phyloP scores from a whole-genome alignment of 2,329 filamentous ascomycete genomes.

The Amphichorda felina region DNA sequence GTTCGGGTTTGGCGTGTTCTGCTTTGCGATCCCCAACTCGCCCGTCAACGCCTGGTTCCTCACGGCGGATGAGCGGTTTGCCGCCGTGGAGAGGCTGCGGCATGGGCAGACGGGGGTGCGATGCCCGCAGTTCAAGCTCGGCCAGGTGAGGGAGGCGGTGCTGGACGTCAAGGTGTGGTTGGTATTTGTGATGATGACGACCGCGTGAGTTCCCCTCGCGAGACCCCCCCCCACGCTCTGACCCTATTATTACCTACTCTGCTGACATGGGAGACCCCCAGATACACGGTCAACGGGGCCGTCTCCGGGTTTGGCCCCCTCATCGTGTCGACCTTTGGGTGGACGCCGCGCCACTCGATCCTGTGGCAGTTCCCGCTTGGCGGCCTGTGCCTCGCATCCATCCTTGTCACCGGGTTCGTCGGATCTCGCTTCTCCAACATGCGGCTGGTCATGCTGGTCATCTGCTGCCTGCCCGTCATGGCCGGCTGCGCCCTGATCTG shows the following conservation, averaged over 20 bases:
- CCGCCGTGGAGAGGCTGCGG: slow-evolving; percentile 37
- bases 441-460: slow-evolving; percentile 50
- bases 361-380: slow-evolving; percentile 67
- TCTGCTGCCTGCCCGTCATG: slow-evolving; percentile 62
- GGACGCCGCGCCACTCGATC: slow-evolving; percentile 50
- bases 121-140: slow-evolving; percentile 32
- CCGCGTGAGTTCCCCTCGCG: slow-evolving; percentile 20
- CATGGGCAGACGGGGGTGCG: slow-evolving; percentile 35
- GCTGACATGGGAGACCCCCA: not conserved
- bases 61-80: slow-evolving; percentile 33
- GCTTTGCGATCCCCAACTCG: slow-evolving; percentile 41
- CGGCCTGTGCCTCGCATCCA: slow-evolving; percentile 53
- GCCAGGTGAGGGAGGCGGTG: slow-evolving; percentile 31
- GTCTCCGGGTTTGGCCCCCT: slow-evolving; percentile 60
- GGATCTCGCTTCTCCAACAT: slow-evolving; percentile 49
- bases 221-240: too few species aligned
- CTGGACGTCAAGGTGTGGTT: slow-evolving; percentile 38
- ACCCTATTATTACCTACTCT: too few species aligned
- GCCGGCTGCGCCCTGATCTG: slow-evolving; percentile 62
- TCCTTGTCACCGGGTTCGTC: slow-evolving; percentile 54
- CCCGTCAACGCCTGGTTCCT: slow-evolving; percentile 44
- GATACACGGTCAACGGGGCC: slow-evolving; percentile 56
- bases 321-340: slow-evolving; percentile 63
- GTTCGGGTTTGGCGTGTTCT: slow-evolving; percentile 35
- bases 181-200: slow-evolving; percentile 38